Base-by-base conservation (phyloP, 306 rosid genomes). In the Rosa lucieae region DNA sequence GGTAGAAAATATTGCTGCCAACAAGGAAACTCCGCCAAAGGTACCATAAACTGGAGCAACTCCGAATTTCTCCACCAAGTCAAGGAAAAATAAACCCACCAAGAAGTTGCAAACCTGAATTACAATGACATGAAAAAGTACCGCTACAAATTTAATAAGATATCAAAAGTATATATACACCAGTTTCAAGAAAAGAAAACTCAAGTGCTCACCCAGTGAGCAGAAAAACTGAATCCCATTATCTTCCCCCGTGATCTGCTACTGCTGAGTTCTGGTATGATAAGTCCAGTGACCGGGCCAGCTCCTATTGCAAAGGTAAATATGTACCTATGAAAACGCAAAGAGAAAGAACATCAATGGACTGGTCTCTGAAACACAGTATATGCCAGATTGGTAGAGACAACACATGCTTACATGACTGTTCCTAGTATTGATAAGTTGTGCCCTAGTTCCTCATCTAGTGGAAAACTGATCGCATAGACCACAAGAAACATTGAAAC, bases 241-340 rank as follows among this genome's bases (percentile, higher is more conserved):
- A 90, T 90, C 90, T 92, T 94, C 75, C 97, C 97, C 23, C 98
- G 91, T 5, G 90, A 87, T 80, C 96, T 88, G 62, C 82, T 84
- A 89, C 94, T 90, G 89, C 98, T 92, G 73, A 94, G 93, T 84
- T 94, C 98, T 14, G 98, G 91, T 85, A 94, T 90, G 71, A 94
- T 86, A 40, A 94, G 86, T 62, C 96, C 98, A 37, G 98, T 94
- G 43, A 89, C 92, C 14, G 98, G 97, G 44, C 98, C 98, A 70
- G 98, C 97, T 82, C 97, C 97, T 78, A 92, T 71, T 70, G 98
- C 97, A 70, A 89, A 94, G 78, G 88, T 73, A 82, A 92, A 92
- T 79, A 94, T 94, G 82, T 94, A 94, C 91, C 98, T 92, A 82
- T 21, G 76, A 58, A 29, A 44, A 15, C 55, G 76, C 37, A 42